phyloP scores from a whole-genome alignment of 371 early-diverging fungal species.

The Mucor plumbeus region DNA sequence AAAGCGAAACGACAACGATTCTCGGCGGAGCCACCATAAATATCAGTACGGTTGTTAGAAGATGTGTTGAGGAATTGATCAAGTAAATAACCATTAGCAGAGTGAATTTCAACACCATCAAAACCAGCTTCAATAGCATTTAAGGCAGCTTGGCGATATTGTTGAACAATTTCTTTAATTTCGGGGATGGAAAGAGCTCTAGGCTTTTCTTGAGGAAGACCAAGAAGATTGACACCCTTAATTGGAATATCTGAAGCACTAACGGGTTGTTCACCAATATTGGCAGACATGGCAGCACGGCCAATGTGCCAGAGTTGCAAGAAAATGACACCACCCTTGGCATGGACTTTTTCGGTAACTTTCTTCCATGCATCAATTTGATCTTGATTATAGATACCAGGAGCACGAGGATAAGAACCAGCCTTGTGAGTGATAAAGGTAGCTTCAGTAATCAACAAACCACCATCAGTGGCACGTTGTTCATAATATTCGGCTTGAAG shows the following conservation, averaged over 20 bases:
- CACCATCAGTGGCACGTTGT: conserved; percentile 63
- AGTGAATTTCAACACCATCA: conserved; percentile 75
- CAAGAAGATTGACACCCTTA: background rate
- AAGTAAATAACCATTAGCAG: conserved; percentile 70
- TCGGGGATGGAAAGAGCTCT: conserved; percentile 65
- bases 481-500: conserved; percentile 58
- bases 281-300: conserved; percentile 15
- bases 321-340: conserved; percentile 59
- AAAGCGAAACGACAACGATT: conserved; percentile 71
- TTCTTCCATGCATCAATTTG: conserved; percentile 65
- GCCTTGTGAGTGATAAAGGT: conserved; percentile 50
- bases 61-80: conserved; percentile 56
- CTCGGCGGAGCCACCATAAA: conserved; percentile 78
- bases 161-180: conserved; percentile 59
- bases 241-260: conserved; percentile 19
- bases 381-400: conserved; percentile 45
- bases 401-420: conserved; percentile 40
- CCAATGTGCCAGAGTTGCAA: conserved; percentile 65
- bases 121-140: conserved; percentile 57
- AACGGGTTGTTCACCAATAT: conserved; percentile 22
- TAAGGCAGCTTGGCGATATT: conserved; percentile 61
- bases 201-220: conserved; percentile 18
- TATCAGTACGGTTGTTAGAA: conserved; percentile 58
- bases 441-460: conserved; percentile 64
- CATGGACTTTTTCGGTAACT: conserved; percentile 61